Evolutionary conservation across 345 rosid species (phyloP), one percentile per base, ranked within the genome.

Genomic region (Abelmoschus esculentus): DNA sequence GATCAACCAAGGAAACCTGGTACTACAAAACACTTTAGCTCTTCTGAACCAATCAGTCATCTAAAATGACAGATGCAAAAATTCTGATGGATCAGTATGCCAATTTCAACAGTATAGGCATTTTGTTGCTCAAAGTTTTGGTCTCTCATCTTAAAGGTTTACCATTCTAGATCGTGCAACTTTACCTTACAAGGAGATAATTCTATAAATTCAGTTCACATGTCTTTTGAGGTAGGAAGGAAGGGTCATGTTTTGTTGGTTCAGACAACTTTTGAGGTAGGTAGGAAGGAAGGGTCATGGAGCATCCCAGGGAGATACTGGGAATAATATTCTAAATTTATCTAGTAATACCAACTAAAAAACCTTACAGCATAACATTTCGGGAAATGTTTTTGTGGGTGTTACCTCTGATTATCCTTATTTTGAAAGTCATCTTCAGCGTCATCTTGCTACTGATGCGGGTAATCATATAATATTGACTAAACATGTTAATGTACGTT

Each of bases 121-220:
- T 66, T 79, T 90, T 71, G 73, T 79, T 75, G 79, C 93, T 70
- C 93, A 90, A 74, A 90, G 92, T 66, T 87, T 89, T 80, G 96
- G 80, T 31, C 97, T 89, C 17, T 91, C 98, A 55, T 89, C 98
- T 68, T 93, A 89, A 76, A 74, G 75, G 70, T 77, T 80, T 73
- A 70, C 81, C 42, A 58, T 65, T 72, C 72, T 76, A 57, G 85
- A 84, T 55, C 75, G 61, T 58, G 28, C 69, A 8, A 67, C 75
- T 58, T 57, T 81, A 78, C 77, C 89, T 71, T 78, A 26, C 82
- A 72, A 74, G 72, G 64, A 6, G 42, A 66, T 58, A 75, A 61
- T 73, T 67, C 77, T 61, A 67, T 55, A 18, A 82, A 71, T 76
- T 70, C 80, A 50, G 53, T 69, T 66, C 75, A 60, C 31, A 50